Evolutionary conservation across 1,284 basidiomycete genomes (phyloP), one percentile per base, ranked within the genome.

Genomic region (Malassezia equina): DNA sequence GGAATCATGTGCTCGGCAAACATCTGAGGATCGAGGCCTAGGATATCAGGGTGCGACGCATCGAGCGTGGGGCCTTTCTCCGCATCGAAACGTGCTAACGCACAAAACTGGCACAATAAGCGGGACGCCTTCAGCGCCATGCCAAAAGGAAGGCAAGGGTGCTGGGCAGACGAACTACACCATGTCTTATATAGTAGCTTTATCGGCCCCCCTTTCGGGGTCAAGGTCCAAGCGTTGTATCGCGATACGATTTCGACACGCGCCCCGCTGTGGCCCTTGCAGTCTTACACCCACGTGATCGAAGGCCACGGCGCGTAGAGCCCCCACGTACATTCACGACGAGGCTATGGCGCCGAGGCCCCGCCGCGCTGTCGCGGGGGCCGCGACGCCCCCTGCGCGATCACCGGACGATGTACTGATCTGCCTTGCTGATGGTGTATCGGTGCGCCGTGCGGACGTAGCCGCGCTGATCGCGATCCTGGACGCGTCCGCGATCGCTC

Each of bases 1-100:
- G 93, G 93, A 15, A 99, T 80, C 93, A 99, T 99, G 60, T 94
- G 82, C 77, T 95, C 93, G 1, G 93, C 94, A 3, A 98, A 80
- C 23, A 90, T 82, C 55, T 66, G 64, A n/a, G 69, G 64, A 39
- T 71, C 67, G 33, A 70, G 65, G 36, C 61, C 63, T 9, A 63
- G 61, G 1, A 60, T 62, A 11, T 41, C 56, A 9, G 71, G 71
- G 39, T 67, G 67, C 42, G 66, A 63, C 19, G 64, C 47, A 0
- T 64, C 61, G 5, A 73, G 55, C 15, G 67, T 70, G 23, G 67
- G 62, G 15, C 71, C 71, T 17, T 58, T 55, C 42, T 71, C 65
- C 32, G 69, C 70, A 49, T 73, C 62, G 47, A 73, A 73, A 34
- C 69, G 66, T 27, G 71, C 71, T 7, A 71, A 44, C 34, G 72